A percentile compares a stretch with the other conserved stretches of the same genome.
Conservation (phyloP, 257 asterid species). For the Prunella vulgaris region DNA sequence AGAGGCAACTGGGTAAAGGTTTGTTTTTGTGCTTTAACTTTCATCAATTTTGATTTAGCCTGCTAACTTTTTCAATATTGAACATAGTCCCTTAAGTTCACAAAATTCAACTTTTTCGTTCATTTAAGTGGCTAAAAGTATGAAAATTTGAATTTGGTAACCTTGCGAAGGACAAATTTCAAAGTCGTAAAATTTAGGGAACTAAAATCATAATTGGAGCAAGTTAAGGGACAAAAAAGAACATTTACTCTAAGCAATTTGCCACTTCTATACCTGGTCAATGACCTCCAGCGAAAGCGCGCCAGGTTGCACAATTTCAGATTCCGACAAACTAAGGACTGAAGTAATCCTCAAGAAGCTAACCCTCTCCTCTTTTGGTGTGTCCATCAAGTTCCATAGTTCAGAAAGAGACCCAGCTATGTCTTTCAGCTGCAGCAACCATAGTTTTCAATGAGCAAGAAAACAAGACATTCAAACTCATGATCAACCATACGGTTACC, state of each 20-base stretch:
- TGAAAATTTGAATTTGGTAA: not conserved
- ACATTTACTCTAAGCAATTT: not conserved
- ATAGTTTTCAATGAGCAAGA: slow-evolving; percentile 23
- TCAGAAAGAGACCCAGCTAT: slow-evolving; percentile 61
- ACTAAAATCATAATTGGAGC: too few species aligned
- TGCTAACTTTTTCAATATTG: too few species aligned
- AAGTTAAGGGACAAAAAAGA: too few species aligned
- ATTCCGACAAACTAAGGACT: slow-evolving; percentile 51
- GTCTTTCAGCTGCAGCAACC: slow-evolving; percentile 69
- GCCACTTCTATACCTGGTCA: slow-evolving; percentile 56
- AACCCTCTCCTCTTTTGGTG: slow-evolving; percentile 53
- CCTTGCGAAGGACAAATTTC: too few species aligned
- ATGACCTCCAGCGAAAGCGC: slow-evolving; percentile 63
- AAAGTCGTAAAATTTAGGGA: too few species aligned
- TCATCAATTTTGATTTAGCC: too few species aligned
- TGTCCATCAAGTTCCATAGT: slow-evolving; percentile 92
- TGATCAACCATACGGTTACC: not conserved
- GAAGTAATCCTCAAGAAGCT: slow-evolving; percentile 53
- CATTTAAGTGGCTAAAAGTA: too few species aligned
- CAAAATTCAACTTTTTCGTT: too few species aligned
- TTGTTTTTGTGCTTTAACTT: too few species aligned
- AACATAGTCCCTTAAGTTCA: too few species aligned
- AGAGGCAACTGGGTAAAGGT: too few species aligned
- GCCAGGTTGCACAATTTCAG: slow-evolving; percentile 59
- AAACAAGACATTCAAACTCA: slow-evolving; percentile 5